Evolutionary conservation across 306 rosid species (phyloP), one percentile per base, ranked within the genome.

Genomic region (Rosa persica): DNA sequence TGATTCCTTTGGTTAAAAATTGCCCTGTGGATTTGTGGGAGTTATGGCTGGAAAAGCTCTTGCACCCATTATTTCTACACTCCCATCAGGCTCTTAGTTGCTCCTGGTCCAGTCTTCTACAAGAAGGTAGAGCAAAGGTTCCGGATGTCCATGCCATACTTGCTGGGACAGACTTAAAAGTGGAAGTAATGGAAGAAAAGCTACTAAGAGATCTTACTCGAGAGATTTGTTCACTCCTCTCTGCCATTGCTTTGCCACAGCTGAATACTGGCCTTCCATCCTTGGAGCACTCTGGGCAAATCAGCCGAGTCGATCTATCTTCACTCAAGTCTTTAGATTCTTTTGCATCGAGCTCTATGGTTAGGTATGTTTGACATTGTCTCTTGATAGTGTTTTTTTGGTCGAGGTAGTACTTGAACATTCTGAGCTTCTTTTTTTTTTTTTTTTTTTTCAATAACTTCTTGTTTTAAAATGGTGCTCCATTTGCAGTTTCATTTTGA

Each of bases 131-230:
- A 87, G 97, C 97, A 48, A 91, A 89, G 82, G 96, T 90, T 84
- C 99, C 99, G 13, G 98, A 96, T 88, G 86, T 83, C 48, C 89
- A 75, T 39, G 87, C 89, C 74, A 85, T 93, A 83, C 85, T 80
- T 70, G 77, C 89, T 55, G 93, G 98, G 78, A 88, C 96, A 8
- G 98, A 96, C 89, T 86, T 91, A 85, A 93, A 90, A 90, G 88
- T 85, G 40, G 99, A 96, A 86, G 98, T 96, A 76, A 91, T 96
- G 90, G 98, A 91, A 88, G 98, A 96, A 83, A 96, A 85, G 76
- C 84, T 96, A 73, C 89, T 93, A 66, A 87, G 99, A 80, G 97
- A 88, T 88, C 88, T 93, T 57, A 96, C 99, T 36, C 90, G 98
- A 20, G 99, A 96, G 83, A 83, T 89, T 25, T 91, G 98, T 83